Base-by-base conservation (phyloP, 306 rosid genomes). In the Alnus rubra region DNA sequence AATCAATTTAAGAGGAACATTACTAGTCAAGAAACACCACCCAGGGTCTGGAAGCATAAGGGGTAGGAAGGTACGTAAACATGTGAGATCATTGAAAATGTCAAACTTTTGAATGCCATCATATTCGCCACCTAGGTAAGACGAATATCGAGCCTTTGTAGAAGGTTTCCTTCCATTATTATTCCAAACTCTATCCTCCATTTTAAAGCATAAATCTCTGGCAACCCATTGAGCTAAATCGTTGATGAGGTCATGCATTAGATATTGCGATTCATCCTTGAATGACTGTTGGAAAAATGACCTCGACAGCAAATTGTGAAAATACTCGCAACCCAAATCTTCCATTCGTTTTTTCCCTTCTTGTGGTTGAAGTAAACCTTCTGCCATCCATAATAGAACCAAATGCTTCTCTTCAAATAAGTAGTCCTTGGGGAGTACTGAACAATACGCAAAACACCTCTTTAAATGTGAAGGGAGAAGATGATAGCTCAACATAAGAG, bases 41-140 rank as follows among this genome's bases (percentile, higher is more conserved):
- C 45, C 4, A n/a, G 45, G 8, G 4, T 42, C 0, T 42, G 7
- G 45, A 42, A 42, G 7, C 51, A 14, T 5, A 30, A 63, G n/a
- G 0, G 45, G 45, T 0, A 94, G 82, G 39, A 92, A 71, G 97
- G 97, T 48, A 91, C 98, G 76, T 82, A 94, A 42, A 94, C 89
- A 2, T 13, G 6, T 31, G 12, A 30, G 18, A 9, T 62, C 16
- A 0, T 3, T 0, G 0, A 62, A 13, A 33, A 0, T 9, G 2
- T 62, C 8, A 62, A 31, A 31, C 45, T 5, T 42, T 42, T 5
- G 7, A 1, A 0, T 12, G 31, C 0, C 12, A 2, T 9, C 45
- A 23, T 23, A 23, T 0, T 0, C 0, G 4, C 45, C 45, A 5
- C 45, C 45, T 0, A 42, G 45, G 7, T 33, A 31, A 33, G 69